Conservation (phyloP, 352 stramenopile genomes). For the Bremia lactucae region DNA sequence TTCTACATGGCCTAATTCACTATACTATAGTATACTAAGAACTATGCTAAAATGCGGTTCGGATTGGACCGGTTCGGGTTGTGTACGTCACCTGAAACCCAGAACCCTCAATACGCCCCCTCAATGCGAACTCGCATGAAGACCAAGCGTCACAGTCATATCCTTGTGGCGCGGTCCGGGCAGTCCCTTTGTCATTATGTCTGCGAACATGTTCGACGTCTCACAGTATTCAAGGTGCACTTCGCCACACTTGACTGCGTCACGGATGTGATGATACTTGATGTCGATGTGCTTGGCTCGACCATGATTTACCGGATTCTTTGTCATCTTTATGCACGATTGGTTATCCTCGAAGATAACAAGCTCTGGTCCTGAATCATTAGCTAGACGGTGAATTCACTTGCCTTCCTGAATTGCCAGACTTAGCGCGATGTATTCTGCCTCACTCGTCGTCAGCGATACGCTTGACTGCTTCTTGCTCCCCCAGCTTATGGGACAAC, state of each 20-base stretch:
- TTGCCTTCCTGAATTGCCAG: constrained; percentile 4
- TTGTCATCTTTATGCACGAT: constrained; percentile 5
- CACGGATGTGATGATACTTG: neutral
- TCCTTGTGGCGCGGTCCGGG: neutral
- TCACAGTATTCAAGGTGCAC: no score
- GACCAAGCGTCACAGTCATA: neutral
- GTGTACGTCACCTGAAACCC: neutral
- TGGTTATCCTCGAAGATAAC: constrained; percentile 4
- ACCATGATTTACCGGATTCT: neutral
- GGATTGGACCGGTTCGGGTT: neutral
- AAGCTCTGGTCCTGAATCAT: constrained; percentile 2
- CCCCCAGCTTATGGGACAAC: neutral
- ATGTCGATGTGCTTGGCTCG: neutral
- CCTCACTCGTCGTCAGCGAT: constrained; percentile 6
- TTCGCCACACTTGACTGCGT: neutral
- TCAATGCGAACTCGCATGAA: neutral
- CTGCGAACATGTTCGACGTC: no score
- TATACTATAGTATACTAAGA: no score
- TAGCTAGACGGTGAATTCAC: neutral
- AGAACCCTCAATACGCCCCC: neutral
- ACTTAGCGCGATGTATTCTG: constrained; percentile 6
- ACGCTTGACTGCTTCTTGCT: constrained; percentile 2
- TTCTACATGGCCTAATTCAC: no score
- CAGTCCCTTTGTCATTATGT: no score
- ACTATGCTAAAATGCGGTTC: no score